A percentile compares a stretch with the other conserved stretches of the same genome.
phyloP scores from a whole-genome alignment of 1,284 basidiomycete genomes.

The Rhodotorula sp. region DNA sequence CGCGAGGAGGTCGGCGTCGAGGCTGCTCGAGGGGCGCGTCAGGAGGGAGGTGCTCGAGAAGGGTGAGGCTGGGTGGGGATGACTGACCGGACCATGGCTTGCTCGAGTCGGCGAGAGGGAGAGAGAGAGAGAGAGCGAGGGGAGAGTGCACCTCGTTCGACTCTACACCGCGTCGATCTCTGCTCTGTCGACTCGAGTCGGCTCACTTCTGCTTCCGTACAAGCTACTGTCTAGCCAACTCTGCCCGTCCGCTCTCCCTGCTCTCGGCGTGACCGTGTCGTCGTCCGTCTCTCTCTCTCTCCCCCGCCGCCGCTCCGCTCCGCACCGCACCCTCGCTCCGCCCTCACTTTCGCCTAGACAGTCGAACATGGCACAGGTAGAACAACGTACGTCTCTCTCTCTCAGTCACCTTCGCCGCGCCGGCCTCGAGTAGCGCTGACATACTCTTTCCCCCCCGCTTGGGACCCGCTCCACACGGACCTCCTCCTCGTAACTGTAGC shows the following conservation, averaged over 20 bases:
- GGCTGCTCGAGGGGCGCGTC: constrained; percentile 43
- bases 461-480: constrained; percentile 1
- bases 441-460: background rate
- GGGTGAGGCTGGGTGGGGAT: background rate
- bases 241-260: too few relatives aligned
- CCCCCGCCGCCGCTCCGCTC: too few relatives aligned
- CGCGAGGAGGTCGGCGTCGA: constrained; percentile 83
- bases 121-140: background rate
- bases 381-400: background rate
- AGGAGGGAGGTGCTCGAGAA: background rate
- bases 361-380: background rate
- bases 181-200: too few relatives aligned
- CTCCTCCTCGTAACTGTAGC: background rate
- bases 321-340: too few relatives aligned
- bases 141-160: background rate
- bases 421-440: background rate
- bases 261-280: too few relatives aligned
- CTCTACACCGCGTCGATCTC: too few relatives aligned
- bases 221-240: too few relatives aligned
- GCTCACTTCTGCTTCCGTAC: too few relatives aligned
- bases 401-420: background rate
- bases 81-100: constrained; percentile 13
- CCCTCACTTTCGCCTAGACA: background rate
- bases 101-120: background rate
- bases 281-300: too few relatives aligned